Base-by-base conservation (phyloP, 371 early-diverging fungal species). In the Batrachochytrium dendrobatidis region DNA sequence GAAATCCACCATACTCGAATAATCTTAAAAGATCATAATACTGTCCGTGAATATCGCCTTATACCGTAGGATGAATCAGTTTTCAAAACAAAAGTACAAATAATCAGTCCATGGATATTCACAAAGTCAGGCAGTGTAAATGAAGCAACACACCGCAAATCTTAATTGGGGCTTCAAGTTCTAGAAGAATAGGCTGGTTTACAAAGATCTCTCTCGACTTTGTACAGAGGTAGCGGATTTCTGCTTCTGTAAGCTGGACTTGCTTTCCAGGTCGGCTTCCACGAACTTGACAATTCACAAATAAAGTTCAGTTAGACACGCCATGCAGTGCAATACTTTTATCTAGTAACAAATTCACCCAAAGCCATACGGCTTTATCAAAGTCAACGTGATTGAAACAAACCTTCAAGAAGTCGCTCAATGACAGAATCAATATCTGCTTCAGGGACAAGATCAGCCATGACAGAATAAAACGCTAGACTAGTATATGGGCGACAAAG, bases 111-210 rank as follows among this genome's bases (percentile, higher is more conserved):
- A n/a, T n/a, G n/a, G n/a, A n/a, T n/a, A n/a, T n/a, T n/a, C n/a
- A n/a, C n/a, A n/a, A n/a, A n/a, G n/a, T n/a, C n/a, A n/a, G n/a
- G n/a, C n/a, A n/a, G n/a, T n/a, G n/a, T n/a, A n/a, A n/a, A n/a
- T n/a, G n/a, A n/a, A n/a, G n/a, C n/a, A n/a, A 34, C 73, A 61
- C 60, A 79, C 91, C 94, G 64, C 91, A 92, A 58, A 96, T 88
- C 65, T 94, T 95, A 59, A 95, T 86, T 10, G 95, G 97, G n/a
- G 92, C 93, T 55, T 89, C 89, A 49, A 96, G 75, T 68, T 95
- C 94, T 31, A 94, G 81, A 35, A 97, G 80, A 58, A 89, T 90
- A 26, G 95, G 94, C 74, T 95, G 95, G 43, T 78, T 77, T 68
- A 95, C 80, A 68, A 96, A 94, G 65, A 95, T 88, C 70, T 91